A percentile compares a stretch with the other conserved stretches of the same genome.
These are phyloP conservation scores for Artomyces pyxidatus DNA, from an alignment of 768 basidiomycete species.

Conservation along the genomic window DNA sequence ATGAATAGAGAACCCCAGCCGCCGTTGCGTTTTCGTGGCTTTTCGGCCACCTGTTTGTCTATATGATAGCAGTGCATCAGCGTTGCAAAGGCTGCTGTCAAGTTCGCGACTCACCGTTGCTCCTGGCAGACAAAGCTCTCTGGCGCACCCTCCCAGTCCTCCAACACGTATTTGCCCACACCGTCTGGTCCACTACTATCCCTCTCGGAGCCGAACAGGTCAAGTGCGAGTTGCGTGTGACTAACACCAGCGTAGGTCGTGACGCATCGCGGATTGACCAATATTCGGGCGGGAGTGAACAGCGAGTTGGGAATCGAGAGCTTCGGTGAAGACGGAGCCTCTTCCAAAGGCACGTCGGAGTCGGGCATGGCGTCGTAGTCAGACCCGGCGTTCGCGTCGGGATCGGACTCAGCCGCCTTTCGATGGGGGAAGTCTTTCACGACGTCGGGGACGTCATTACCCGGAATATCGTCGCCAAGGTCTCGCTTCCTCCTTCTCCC, in stretches of 20 bases:
- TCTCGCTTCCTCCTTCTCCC: constrained; percentile 24
- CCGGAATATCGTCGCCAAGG: constrained; percentile 28
- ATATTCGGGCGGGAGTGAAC: constrained; percentile 81
- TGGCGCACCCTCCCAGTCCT: constrained; percentile 95
- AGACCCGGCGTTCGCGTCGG: constrained; percentile 77
- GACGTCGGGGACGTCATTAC: constrained; percentile 18
- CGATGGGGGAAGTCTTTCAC: constrained; percentile 24
- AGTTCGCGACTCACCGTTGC: constrained; percentile 49
- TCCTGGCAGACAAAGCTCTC: constrained; percentile 99
- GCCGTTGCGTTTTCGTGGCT: constrained; percentile 80
- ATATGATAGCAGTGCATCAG: constrained; percentile 2
- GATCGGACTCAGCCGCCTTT: constrained; percentile 33
- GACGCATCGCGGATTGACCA: constrained; percentile 94
- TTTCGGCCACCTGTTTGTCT: constrained; percentile 86
- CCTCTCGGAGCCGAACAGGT: constrained; percentile 78
- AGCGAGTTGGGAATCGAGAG: constrained; percentile 79
- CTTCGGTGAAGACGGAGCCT: constrained; percentile 20
- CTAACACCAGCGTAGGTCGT: constrained; percentile 98
- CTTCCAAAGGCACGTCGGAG: constrained; percentile 34
- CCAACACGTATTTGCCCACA: constrained; percentile 70
- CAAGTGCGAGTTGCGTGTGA: constrained; percentile 91
- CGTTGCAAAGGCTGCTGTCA: not conserved
- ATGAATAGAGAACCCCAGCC: constrained; percentile 78
- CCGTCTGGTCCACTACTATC: constrained; percentile 45
- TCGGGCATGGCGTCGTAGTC: constrained; percentile 85